Evolutionary conservation across 805 yeast species (phyloP), one percentile per base, ranked within the genome.

Genomic region (Yarrowia deformans): DNA sequence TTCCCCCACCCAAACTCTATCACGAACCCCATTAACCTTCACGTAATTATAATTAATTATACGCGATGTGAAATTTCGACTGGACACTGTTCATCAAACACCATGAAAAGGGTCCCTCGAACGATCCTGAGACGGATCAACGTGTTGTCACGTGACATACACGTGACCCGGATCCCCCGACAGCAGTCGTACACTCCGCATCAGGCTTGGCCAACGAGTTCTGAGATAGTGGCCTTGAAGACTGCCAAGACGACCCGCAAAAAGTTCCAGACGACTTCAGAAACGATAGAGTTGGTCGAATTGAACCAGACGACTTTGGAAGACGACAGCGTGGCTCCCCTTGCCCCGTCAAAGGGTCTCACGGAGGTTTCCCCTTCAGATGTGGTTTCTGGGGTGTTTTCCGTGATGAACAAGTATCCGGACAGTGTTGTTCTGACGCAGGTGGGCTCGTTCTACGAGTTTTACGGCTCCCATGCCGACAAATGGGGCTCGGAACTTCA

Each of bases 381-480:
- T 45, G 66, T 45, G 19, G 66, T 60, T 43, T 60, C 66, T 8
- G 66, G 66, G 3, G 66, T 60, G 52, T 45, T 60, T 45, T 18
- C 52, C 3, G 29, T 18, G 18, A 66, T 66, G 63, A 23, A 16
- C 29, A 16, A 14, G 58, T 79, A 84, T 72, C 82, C 83, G 10
- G 84, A 80, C 4, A 83, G 87, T 71, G 88, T 90, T 0, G 88
- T 90, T 0, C 74, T 89, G 46, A 88, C 93, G 0, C 96, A 92
- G 73, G 93, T 93, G 45, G 98, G 79, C 32, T 70, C 76, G 18
- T 77, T 77, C 63, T 77, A 72, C 71, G 80, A 80, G 79, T 79
- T 94, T 3, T 95, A 95, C 75, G 92, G 90, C 75, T 93, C 93
- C 67, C 97, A 93, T 71, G 98, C 98, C 0, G 85, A 87, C 10